phyloP scores from a whole-genome alignment of 176 grass and related monocot genomes.

The Phragmites australis region DNA sequence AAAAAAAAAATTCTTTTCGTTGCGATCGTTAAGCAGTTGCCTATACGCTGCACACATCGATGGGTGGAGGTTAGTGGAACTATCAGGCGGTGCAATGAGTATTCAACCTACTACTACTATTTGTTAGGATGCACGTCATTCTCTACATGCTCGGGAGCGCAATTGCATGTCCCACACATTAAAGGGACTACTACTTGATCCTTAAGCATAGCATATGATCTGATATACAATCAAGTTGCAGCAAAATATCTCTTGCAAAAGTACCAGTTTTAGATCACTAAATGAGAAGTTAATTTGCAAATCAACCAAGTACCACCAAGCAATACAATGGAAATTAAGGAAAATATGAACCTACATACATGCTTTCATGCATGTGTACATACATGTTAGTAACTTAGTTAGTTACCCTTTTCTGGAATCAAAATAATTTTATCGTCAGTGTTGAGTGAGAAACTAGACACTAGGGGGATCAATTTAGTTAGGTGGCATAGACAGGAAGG shows the following conservation, averaged over 20 bases:
- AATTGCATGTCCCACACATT: not conserved
- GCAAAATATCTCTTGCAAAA: not conserved
- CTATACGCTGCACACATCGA: not conserved
- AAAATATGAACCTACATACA: too few relatives aligned
- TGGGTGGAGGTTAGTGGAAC: slow-evolving; percentile 39
- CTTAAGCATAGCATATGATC: slow-evolving; percentile 6
- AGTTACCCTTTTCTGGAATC: not conserved
- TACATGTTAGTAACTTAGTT: not conserved
- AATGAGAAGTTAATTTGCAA: not conserved
- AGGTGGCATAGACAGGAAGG: not conserved
- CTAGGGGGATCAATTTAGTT: not conserved
- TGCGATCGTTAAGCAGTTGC: not conserved
- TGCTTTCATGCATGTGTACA: too few relatives aligned
- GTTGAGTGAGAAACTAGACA: not conserved
- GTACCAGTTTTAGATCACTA: not conserved
- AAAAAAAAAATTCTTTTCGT: not conserved
- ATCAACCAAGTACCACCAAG: too few relatives aligned
- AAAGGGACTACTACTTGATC: not conserved
- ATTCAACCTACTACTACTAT: slow-evolving; percentile 25
- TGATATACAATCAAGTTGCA: not conserved
- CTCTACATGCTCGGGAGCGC: not conserved
- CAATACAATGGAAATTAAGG: too few relatives aligned
- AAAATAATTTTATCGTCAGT: too few relatives aligned
- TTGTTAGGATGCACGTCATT: slow-evolving; percentile 36
- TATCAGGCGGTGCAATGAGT: slow-evolving; percentile 33